Conservation (phyloP, 352 stramenopile genomes). For the Phytophthora megakarya region DNA sequence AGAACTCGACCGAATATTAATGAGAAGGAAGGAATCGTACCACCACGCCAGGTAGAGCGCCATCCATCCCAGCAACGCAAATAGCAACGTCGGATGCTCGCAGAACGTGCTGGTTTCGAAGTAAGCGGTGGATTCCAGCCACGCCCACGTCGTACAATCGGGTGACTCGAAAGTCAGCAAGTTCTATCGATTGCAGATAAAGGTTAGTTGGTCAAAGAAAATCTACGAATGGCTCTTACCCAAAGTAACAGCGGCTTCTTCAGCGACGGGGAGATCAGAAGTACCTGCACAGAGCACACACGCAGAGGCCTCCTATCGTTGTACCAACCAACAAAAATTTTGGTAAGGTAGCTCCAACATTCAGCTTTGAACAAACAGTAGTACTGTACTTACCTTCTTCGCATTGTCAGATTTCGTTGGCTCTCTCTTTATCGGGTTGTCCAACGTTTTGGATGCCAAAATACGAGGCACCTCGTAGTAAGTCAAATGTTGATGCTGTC, state of each 20-base stretch:
- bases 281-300: conserved; percentile 95
- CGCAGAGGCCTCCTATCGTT: conserved; percentile 30
- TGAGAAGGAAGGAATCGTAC: conserved; percentile 47
- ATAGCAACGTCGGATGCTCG: conserved; percentile 93
- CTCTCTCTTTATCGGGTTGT: conserved; percentile 3
- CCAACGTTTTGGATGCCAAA: conserved; percentile 53
- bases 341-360: too few species aligned
- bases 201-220: conserved; percentile 1
- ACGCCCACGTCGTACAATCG: conserved; percentile 94
- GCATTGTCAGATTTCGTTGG: not conserved
- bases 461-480: conserved; percentile 81
- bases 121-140: conserved; percentile 92
- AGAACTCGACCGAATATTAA: not conserved
- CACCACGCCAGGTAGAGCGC: conserved; percentile 96
- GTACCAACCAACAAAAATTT: conserved; percentile 3
- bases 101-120: conserved; percentile 87
- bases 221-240: conserved; percentile 35
- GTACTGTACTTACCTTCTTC: conserved; percentile 21
- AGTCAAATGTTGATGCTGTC: conserved; percentile 45
- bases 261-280: conserved; percentile 95
- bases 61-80: conserved; percentile 97
- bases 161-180: conserved; percentile 84
- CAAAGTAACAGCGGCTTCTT: conserved; percentile 95
- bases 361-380: not conserved
- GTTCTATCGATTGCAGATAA: conserved; percentile 54